Percentiles rank a stretch among this genome's conserved stretches.
phyloP scores from a whole-genome alignment of 805 yeast genomes.

The Candida sonorensis region DNA sequence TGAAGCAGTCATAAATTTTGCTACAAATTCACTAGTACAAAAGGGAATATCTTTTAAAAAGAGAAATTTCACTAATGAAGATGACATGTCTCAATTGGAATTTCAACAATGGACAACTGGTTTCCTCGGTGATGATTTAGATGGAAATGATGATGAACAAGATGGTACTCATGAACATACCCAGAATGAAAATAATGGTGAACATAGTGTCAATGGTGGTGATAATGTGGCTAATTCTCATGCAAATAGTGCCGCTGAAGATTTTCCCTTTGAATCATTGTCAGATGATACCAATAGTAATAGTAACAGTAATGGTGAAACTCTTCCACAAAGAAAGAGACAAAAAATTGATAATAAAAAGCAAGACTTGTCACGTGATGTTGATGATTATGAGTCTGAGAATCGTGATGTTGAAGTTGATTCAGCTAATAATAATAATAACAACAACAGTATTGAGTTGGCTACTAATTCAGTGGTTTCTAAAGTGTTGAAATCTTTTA shows the following conservation, averaged over 20 bases:
- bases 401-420: no score
- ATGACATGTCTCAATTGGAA: conserved; percentile 38
- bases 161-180: no score
- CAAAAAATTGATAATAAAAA: conserved; percentile 7
- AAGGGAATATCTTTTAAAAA: conserved; percentile 16
- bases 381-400: no score
- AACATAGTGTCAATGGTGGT: conserved; percentile 5
- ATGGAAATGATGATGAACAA: conserved; percentile 20
- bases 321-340: conserved; percentile 3
- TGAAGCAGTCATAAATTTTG: conserved; percentile 71
- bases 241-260: no score
- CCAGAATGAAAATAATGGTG: no score
- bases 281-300: conserved; percentile 6
- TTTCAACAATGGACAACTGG: conserved; percentile 50
- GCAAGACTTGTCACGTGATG: no score
- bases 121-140: conserved; percentile 37
- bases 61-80: conserved; percentile 30
- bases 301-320: neutral
- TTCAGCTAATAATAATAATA: no score
- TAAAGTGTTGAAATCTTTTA: conserved; percentile 18
- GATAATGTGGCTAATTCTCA: no score
- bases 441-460: neutral
- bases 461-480: conserved; percentile 1
- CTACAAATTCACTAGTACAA: conserved; percentile 57
- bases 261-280: no score